Conservation (phyloP, 306 rosid genomes). For the Trifolium fragiferum region DNA sequence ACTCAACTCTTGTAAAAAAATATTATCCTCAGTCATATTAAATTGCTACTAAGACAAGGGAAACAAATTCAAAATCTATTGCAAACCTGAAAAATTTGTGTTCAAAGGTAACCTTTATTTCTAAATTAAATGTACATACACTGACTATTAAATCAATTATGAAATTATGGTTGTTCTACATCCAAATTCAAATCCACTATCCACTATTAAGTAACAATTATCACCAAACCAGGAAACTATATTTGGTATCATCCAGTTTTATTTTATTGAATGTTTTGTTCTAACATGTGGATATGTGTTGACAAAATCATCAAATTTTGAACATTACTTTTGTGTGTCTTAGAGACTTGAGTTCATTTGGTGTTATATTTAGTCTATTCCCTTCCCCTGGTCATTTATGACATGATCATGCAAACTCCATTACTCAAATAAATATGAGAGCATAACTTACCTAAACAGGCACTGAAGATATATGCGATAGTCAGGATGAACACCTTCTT, state of each 20-base stretch:
- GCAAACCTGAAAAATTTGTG: conserved; percentile 25
- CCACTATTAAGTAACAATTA: conserved; percentile 3
- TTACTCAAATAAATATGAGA: conserved; percentile 33
- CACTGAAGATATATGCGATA: conserved; percentile 92
- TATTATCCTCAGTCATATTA: background rate
- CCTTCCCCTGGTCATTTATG: conserved; percentile 7
- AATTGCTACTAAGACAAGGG: conserved; percentile 13
- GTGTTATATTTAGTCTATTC: conserved; percentile 21
- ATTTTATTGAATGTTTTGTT: conserved; percentile 8
- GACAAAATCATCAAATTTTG: conserved; percentile 14
- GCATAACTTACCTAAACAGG: conserved; percentile 76
- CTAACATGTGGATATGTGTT: background rate
- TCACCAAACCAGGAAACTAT: background rate
- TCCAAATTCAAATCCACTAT: background rate
- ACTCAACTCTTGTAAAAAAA: conserved; percentile 1
- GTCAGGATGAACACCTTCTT: conserved; percentile 98
- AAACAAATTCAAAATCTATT: conserved; percentile 12
- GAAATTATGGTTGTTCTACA: conserved; percentile 22
- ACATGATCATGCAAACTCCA: conserved; percentile 25
- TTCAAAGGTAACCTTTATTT: conserved; percentile 12
- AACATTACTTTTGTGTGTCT: conserved; percentile 8
- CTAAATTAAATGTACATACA: background rate
- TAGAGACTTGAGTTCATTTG: conserved; percentile 33
- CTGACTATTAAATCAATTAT: conserved; percentile 27
- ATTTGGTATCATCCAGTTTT: background rate